These are phyloP conservation scores for Solanum chmielewskii DNA, from an alignment of 257 asterid genomes.

Conservation along the genomic window DNA sequence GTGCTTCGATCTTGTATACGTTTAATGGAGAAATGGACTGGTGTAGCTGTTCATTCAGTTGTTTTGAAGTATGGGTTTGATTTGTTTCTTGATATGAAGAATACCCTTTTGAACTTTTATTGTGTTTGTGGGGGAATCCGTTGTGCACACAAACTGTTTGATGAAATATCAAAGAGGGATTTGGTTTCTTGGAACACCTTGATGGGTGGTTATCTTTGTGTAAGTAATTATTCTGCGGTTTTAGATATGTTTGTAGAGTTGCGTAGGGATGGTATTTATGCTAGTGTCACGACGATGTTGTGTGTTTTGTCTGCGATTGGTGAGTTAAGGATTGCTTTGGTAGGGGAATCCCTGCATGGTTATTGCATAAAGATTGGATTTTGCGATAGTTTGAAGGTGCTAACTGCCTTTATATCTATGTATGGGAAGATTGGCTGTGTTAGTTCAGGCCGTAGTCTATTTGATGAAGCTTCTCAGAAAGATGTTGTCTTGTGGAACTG, in stretches of 20 bases:
- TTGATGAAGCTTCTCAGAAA: conserved; percentile 32
- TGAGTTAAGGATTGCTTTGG: conserved; percentile 2
- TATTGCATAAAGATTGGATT: conserved; percentile 48
- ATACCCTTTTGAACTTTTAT: conserved; percentile 41
- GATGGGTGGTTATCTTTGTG: conserved; percentile 53
- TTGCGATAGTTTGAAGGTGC: conserved; percentile 20
- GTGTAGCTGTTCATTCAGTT: conserved; percentile 26
- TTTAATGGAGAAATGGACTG: conserved; percentile 16
- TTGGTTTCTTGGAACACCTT: conserved; percentile 45
- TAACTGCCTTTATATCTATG: conserved; percentile 41
- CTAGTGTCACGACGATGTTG: conserved; percentile 26
- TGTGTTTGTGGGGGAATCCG: conserved; percentile 31
- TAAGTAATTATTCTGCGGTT: conserved; percentile 11
- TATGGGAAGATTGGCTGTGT: conserved; percentile 31
- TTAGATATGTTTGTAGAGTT: conserved; percentile 29
- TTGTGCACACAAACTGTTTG: conserved; percentile 49
- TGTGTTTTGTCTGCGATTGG: conserved; percentile 26
- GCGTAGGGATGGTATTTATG: neutral
- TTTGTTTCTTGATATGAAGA: conserved; percentile 32
- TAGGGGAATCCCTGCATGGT: conserved; percentile 28
- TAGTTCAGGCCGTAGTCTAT: conserved; percentile 21
- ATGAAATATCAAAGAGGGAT: conserved; percentile 35
- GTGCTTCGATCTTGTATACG: conserved; percentile 43
- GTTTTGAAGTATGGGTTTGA: conserved; percentile 41
- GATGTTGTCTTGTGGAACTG: conserved; percentile 66